Evolutionary conservation across 768 basidiomycete species (phyloP), one percentile per base, ranked within the genome.

Genomic region (Boletus subparvulus): DNA sequence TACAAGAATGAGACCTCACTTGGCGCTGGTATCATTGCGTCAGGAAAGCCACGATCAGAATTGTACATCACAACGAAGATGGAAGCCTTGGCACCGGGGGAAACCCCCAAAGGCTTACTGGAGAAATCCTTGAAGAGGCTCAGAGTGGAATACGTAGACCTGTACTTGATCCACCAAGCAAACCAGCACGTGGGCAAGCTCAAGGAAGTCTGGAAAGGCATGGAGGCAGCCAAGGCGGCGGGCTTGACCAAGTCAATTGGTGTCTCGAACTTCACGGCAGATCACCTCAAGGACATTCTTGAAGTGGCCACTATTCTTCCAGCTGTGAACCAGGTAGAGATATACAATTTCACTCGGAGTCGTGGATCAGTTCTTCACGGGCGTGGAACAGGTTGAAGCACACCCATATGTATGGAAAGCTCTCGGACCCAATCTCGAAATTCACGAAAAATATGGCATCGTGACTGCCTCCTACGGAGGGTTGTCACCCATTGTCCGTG

Each of bases 1-100:
- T 87, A 87, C 67, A 54, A 54, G 9, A 87, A 87, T 57, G 85
- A 87, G 64, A 75, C 75, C 1, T 73, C 74, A 1, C 72, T 85
- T 17, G 84, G 82, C 1, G 74, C 67, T 14, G 84, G 80, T 11
- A 77, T 86, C 60, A 73, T 71, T 49, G 75, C 73, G 3, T 79
- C 82, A 4, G 78, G 79, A 26, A 82, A 78, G 61, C 66, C 79
- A 10, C 81, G 83, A 19, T 78, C 78, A 1, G 77, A 80, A 48
- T 67, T 90, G 11, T 90, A 78, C 69, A 77, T 90, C 61, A 83
- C 84, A 40, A 87, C 85, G 21, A 86, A 87, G 61, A 71, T 86
- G 43, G 49, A 5, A 37, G 8, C 28, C 7, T 50, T 75, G 45
- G 61, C 60, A 9, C 71, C 74, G 0, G 78, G 79, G 10, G 69